Percentiles rank a stretch among this genome's conserved stretches.
These are phyloP conservation scores for Gossypium herbaceum DNA, from an alignment of 345 rosid genomes.

Conservation along the genomic window DNA sequence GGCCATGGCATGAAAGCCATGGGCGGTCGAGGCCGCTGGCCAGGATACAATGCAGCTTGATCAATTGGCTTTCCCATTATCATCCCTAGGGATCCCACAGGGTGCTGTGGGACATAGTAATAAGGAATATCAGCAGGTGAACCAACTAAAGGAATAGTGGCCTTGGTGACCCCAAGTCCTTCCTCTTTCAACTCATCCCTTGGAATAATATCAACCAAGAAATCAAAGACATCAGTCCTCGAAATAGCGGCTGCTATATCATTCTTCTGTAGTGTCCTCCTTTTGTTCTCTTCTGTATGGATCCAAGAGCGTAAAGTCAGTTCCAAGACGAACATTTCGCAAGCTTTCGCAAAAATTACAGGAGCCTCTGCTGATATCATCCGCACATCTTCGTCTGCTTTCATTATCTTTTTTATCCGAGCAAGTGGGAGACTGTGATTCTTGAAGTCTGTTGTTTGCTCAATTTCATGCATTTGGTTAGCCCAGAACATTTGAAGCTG, in stretches of 20 bases:
- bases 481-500: constrained; percentile 57
- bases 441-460: constrained; percentile 47
- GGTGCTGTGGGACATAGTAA: constrained; percentile 40
- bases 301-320: constrained; percentile 56
- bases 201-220: constrained; percentile 52
- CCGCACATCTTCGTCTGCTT: constrained; percentile 58
- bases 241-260: constrained; percentile 56
- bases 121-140: constrained; percentile 40
- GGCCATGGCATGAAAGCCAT: constrained; percentile 37
- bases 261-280: constrained; percentile 59
- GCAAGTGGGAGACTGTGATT: constrained; percentile 56
- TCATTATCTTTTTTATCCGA: constrained; percentile 61
- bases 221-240: constrained; percentile 54
- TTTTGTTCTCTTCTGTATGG: constrained; percentile 58
- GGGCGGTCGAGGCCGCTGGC: constrained; percentile 30
- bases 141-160: constrained; percentile 33
- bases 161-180: constrained; percentile 46
- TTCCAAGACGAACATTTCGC: constrained; percentile 55
- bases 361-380: constrained; percentile 63
- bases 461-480: constrained; percentile 53
- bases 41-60: constrained; percentile 24
- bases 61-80: constrained; percentile 41
- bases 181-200: constrained; percentile 55
- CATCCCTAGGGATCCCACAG: constrained; percentile 30
- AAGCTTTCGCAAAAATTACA: constrained; percentile 56